Conservation (phyloP, 176 grass and related monocot genomes). For the Rhynchospora breviuscula region DNA sequence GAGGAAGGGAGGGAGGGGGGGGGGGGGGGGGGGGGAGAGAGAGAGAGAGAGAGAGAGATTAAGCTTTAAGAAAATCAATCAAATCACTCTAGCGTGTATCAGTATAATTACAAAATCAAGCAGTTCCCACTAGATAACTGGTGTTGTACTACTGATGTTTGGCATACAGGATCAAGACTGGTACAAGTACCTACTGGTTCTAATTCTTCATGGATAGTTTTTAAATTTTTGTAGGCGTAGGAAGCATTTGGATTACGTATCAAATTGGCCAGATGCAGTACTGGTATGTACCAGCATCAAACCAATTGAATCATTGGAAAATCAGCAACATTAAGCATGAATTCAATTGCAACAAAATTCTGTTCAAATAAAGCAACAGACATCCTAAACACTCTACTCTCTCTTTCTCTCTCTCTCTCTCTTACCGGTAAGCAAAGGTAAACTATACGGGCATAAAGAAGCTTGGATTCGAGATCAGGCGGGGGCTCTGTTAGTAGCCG, state of each 20-base stretch:
- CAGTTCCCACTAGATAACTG: background rate
- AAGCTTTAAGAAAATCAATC: slow-evolving; percentile 22
- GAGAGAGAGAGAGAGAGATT: background rate
- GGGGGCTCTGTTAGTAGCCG: slow-evolving; percentile 48
- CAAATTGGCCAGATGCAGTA: background rate
- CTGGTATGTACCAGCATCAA: background rate
- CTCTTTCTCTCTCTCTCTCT: slow-evolving; percentile 11
- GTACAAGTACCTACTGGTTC: background rate
- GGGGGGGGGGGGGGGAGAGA: slow-evolving; percentile 6
- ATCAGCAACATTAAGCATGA: background rate
- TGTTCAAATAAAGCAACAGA: slow-evolving; percentile 1
- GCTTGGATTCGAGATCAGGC: slow-evolving; percentile 74
- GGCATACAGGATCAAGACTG: slow-evolving; percentile 1
- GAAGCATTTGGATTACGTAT: background rate
- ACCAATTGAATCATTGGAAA: background rate
- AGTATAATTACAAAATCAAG: slow-evolving; percentile 9
- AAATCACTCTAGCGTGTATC: slow-evolving; percentile 6
- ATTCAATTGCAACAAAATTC: slow-evolving; percentile 6
- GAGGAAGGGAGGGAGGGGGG: background rate
- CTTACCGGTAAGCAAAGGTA: slow-evolving; percentile 89
- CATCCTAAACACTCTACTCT: background rate
- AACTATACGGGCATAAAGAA: slow-evolving; percentile 66
- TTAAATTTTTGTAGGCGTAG: background rate
- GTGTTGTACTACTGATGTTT: background rate
- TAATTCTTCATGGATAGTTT: background rate